Percentiles rank a stretch among this genome's conserved stretches.
These are phyloP conservation scores for Peterozyma toletana DNA, from an alignment of 805 yeast genomes.

Conservation along the genomic window DNA sequence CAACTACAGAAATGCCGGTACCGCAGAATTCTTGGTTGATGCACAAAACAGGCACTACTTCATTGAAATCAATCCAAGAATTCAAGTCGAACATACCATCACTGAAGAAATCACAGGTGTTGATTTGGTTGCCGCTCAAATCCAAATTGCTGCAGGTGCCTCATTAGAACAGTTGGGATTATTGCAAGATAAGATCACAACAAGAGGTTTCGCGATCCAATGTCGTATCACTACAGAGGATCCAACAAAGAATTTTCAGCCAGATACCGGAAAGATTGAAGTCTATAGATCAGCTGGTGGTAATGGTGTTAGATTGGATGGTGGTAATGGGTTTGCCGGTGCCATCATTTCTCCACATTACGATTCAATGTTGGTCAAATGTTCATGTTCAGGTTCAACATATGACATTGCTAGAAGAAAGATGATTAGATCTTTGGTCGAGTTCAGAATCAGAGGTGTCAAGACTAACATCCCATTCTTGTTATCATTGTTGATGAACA, in stretches of 20 bases:
- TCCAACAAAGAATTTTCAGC: slow-evolving; percentile 93
- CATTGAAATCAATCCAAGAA: slow-evolving; percentile 97
- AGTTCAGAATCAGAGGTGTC: slow-evolving; percentile 98
- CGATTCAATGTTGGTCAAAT: slow-evolving; percentile 97
- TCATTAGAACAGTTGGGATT: slow-evolving; percentile 85
- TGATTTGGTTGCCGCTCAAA: slow-evolving; percentile 96
- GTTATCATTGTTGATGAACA: slow-evolving; percentile 84
- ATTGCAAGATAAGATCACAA: slow-evolving; percentile 88
- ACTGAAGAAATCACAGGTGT: slow-evolving; percentile 99
- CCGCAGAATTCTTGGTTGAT: slow-evolving; percentile 96
- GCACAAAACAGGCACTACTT: slow-evolving; percentile 91
- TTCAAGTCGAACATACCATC: slow-evolving; percentile 97
- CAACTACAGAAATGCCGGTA: slow-evolving; percentile 94
- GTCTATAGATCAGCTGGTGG: slow-evolving; percentile 99
- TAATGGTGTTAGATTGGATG: slow-evolving; percentile 97
- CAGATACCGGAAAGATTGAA: slow-evolving; percentile 97
- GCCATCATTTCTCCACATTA: slow-evolving; percentile 94
- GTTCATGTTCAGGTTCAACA: slow-evolving; percentile 95
- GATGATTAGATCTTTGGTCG: slow-evolving; percentile 95
- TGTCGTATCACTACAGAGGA: slow-evolving; percentile 99
- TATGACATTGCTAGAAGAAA: slow-evolving; percentile 95
- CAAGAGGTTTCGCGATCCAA: slow-evolving; percentile 97
- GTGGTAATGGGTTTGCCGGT: slow-evolving; percentile 98
- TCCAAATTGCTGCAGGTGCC: slow-evolving; percentile 98
- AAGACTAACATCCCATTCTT: slow-evolving; percentile 97